Evolutionary conservation across 2,329 filamentous ascomycete genomes (phyloP).

Genomic region (Sporothrix phasma): DNA sequence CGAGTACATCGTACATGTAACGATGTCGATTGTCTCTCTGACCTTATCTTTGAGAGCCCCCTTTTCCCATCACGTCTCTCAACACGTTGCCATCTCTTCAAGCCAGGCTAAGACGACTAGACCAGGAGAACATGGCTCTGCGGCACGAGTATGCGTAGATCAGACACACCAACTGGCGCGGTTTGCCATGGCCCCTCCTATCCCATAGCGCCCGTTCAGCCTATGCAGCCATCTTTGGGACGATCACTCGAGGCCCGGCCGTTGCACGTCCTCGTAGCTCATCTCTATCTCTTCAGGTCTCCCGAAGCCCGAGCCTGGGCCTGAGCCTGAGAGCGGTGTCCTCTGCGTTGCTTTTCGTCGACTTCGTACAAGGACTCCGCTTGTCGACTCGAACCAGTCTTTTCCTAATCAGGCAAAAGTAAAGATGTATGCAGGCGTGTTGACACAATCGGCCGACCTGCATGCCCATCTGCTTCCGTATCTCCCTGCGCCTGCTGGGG

Average conservation of each 20-base stretch:
- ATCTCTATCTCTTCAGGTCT: too few species aligned
- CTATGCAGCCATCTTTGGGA: background rate
- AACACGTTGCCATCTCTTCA: background rate
- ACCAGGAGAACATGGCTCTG: background rate
- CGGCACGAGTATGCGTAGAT: background rate
- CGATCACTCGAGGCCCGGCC: background rate
- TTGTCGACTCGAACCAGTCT: background rate
- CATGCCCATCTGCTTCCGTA: background rate
- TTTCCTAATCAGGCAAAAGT: conserved; percentile 9
- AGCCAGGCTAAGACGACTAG: background rate
- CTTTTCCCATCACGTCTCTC: background rate
- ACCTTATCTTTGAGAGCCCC: background rate
- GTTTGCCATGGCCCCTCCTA: background rate
- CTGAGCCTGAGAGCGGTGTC: background rate
- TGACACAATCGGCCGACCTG: conserved; percentile 1
- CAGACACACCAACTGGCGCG: background rate
- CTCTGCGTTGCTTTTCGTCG: too few species aligned
- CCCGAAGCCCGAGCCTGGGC: too few species aligned
- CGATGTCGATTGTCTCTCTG: too few species aligned
- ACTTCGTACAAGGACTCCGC: too few species aligned
- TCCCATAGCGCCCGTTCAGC: background rate
- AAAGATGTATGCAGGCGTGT: background rate
- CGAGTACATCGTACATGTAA: too few species aligned
- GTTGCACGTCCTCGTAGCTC: too few species aligned
- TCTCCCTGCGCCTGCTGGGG: too few species aligned